A percentile compares a stretch with the other conserved stretches of the same genome.
Evolutionary conservation across 768 basidiomycete genomes (phyloP).

Genomic region (Lactarius indigo): DNA sequence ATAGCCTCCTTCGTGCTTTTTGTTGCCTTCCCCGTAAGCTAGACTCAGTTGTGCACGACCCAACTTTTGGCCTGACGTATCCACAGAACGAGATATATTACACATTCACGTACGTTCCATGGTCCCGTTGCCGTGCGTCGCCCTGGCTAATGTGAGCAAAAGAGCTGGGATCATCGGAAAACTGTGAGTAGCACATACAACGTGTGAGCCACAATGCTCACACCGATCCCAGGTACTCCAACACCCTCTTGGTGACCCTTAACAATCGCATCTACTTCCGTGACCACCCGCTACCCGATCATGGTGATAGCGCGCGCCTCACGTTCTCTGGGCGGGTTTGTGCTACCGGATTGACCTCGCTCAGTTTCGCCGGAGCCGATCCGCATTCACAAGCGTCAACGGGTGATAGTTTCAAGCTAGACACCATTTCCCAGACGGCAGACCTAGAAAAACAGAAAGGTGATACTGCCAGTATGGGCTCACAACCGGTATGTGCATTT

Average conservation of each 20-base stretch:
- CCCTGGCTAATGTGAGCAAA: background rate
- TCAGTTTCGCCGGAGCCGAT: background rate
- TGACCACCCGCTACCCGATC: constrained; percentile 8
- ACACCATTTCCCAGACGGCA: background rate
- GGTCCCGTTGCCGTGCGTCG: background rate
- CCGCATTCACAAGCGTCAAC: background rate
- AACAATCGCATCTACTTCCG: constrained; percentile 22
- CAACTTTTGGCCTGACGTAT: background rate
- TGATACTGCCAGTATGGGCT: background rate
- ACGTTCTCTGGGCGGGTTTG: background rate
- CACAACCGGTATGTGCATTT: background rate
- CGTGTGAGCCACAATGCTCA: background rate
- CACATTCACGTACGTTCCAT: constrained; percentile 5
- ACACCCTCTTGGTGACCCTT: constrained; percentile 29
- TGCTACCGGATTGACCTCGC: background rate
- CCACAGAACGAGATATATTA: constrained; percentile 16
- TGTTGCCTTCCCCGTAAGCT: constrained; percentile 9
- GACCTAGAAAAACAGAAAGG: background rate
- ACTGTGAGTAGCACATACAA: constrained; percentile 1
- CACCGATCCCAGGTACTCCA: constrained; percentile 17
- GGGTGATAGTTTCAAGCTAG: background rate
- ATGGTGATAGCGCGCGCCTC: background rate
- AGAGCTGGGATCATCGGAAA: constrained; percentile 27
- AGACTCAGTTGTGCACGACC: background rate
- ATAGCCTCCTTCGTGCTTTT: constrained; percentile 12